Evolutionary conservation across 805 yeast species (phyloP), one percentile per base, ranked within the genome.

Genomic region (Nakazawaea pomicola): DNA sequence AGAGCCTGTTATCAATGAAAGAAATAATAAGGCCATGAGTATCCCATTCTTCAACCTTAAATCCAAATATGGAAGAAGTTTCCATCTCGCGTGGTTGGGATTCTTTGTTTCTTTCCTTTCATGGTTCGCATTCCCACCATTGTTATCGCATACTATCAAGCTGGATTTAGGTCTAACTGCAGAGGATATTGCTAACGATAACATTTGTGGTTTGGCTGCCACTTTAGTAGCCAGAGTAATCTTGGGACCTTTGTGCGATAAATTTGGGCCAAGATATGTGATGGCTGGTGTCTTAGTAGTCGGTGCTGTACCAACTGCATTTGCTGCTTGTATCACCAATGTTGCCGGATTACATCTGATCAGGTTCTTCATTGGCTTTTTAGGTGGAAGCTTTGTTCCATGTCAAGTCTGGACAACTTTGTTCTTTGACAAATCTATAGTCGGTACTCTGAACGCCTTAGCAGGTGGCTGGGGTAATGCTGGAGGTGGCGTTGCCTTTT

Each of bases 401-500:
- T 58, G 61, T 39, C 57, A 57, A 29, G 51, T 52, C 29, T 56
- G 58, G 52, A 54, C 58, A 8, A 52, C 57, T 2, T 42, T 48
- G 3, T 58, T 56, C 40, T 58, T 56, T 37, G 62, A 57, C 42
- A 54, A 50, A 37, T 43, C 53, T 10, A 53, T 58, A 15, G 56
- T 58, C 14, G 61, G 61, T 5, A 54, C 56, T 11, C 61, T 61
- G 3, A 57, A 57, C 44, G 58, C 62, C 3, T 39, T 58, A 24
- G 58, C 56, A 15, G 62, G 56, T 32, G 62, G 62, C 10, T 57
- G 56, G 55, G 61, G 61, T 45, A 58, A 58, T 43, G 50, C 61
- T 11, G 62, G 61, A 33, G 62, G 58, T 30, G 62, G 62, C 38
- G 58, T 57, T 29, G 60, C 62, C 4, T 58, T 58, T 44, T 58